Percentiles rank a stretch among this genome's conserved stretches.
Evolutionary conservation across 345 rosid species (phyloP).

Genomic region (Eucalyptus grandis): DNA sequence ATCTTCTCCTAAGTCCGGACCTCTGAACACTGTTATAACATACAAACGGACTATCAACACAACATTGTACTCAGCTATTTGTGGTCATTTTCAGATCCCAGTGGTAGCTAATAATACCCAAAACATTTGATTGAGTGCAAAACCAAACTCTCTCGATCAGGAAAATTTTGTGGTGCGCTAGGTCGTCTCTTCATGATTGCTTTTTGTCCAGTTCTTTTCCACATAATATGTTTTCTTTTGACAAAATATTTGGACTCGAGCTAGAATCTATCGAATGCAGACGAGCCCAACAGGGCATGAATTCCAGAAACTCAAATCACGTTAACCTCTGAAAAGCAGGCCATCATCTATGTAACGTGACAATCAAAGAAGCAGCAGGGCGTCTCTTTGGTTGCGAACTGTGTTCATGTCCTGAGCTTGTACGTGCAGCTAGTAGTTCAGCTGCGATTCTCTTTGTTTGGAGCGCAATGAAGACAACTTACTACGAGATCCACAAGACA

Average conservation of each 20-base stretch:
- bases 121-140: too few species aligned
- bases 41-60: not conserved
- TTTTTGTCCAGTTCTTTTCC: too few species aligned
- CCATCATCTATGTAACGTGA: not conserved
- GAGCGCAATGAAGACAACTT: not conserved
- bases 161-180: too few species aligned
- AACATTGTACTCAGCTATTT: not conserved
- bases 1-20: not conserved
- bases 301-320: not conserved
- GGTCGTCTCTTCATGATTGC: too few species aligned
- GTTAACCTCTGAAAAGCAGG: not conserved
- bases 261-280: not conserved
- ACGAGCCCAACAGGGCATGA: not conserved
- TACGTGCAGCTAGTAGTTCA: not conserved
- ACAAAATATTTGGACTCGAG: not conserved
- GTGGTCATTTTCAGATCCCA: not conserved
- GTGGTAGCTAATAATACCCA: not conserved
- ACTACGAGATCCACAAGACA: not conserved
- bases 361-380: not conserved
- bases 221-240: not conserved
- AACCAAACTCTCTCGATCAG: too few species aligned
- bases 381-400: not conserved
- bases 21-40: not conserved
- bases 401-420: not conserved
- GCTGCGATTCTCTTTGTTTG: not conserved